A percentile compares a stretch with the other conserved stretches of the same genome.
Conservation (phyloP, 2,329 filamentous ascomycete species). For the Neonectria coccinea region DNA sequence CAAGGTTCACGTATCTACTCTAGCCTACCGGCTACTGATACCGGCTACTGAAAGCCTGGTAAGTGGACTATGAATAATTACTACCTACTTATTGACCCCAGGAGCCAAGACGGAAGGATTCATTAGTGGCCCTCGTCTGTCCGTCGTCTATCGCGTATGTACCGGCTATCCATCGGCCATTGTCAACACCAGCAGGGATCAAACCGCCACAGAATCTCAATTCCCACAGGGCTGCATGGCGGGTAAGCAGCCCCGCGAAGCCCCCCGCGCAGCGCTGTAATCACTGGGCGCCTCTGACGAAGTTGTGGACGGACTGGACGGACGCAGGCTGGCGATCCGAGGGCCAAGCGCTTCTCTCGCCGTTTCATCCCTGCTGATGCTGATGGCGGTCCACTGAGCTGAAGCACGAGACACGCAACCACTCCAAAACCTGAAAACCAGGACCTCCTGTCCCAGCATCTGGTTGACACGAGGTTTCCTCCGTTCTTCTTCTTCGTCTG, state of each 20-base stretch:
- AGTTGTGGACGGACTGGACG: too few species aligned
- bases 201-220: neutral
- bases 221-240: neutral
- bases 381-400: neutral
- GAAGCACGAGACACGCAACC: neutral
- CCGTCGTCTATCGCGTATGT: neutral
- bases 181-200: neutral
- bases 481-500: neutral
- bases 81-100: neutral
- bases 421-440: neutral
- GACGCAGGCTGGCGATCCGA: too few species aligned
- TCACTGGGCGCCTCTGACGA: neutral
- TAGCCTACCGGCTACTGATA: too few species aligned
- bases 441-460: neutral
- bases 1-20: too few species aligned
- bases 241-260: neutral
- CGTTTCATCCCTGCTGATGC: slow-evolving; percentile 3
- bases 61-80: neutral
- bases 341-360: neutral
- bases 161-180: neutral
- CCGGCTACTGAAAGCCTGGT: too few species aligned
- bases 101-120: neutral
- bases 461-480: neutral
- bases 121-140: neutral
- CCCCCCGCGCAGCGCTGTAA: neutral